Percentiles rank a stretch among this genome's conserved stretches.
Evolutionary conservation across 345 rosid genomes (phyloP).

Genomic region (sweet orange (Citrus sinensis)): DNA sequence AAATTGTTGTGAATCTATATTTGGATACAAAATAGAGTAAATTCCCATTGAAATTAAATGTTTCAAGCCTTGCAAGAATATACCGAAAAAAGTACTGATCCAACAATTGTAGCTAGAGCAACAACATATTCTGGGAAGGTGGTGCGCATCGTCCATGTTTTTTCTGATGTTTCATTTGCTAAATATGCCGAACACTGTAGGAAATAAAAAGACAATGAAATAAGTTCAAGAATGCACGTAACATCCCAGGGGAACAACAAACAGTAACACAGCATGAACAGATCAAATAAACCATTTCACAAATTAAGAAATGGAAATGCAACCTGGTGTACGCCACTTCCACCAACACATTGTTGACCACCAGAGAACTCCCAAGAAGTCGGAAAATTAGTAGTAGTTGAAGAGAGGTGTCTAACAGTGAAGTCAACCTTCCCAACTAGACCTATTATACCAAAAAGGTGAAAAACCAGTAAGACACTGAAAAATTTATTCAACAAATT

Average conservation of each 20-base stretch:
- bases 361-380: slow-evolving; percentile 58
- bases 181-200: slow-evolving; percentile 80
- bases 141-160: slow-evolving; percentile 91
- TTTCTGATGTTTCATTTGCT: slow-evolving; percentile 72
- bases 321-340: slow-evolving; percentile 65
- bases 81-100: slow-evolving; percentile 96
- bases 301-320: slow-evolving; percentile 6
- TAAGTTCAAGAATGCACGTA: slow-evolving; percentile 6
- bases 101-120: slow-evolving; percentile 95
- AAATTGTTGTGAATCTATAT: neutral
- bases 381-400: slow-evolving; percentile 70
- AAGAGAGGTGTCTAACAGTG: slow-evolving; percentile 90
- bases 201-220: slow-evolving; percentile 2
- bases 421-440: slow-evolving; percentile 95
- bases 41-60: neutral
- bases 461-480: slow-evolving; percentile 5
- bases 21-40: neutral
- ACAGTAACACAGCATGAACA: neutral
- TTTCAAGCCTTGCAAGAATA: slow-evolving; percentile 10
- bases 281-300: neutral
- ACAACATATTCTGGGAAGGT: slow-evolving; percentile 98
- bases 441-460: slow-evolving; percentile 42
- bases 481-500: neutral
- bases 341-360: slow-evolving; percentile 66
- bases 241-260: neutral